Evolutionary conservation across 768 basidiomycete genomes (phyloP).

Genomic region (Trametes cubensis): DNA sequence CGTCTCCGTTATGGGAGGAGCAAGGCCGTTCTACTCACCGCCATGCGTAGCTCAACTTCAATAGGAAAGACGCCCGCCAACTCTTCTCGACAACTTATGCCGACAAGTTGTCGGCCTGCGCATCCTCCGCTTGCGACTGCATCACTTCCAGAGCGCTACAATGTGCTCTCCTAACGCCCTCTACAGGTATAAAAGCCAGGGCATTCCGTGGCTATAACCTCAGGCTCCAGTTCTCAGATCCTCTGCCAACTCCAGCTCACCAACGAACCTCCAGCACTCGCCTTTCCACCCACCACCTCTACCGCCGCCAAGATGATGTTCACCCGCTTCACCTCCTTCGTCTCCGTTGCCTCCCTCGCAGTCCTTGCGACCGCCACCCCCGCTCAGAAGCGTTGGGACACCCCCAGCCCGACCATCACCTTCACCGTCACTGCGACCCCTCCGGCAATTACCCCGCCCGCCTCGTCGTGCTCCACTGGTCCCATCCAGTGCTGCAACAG

Average conservation of each 20-base stretch:
- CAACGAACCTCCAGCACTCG: neutral
- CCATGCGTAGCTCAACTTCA: too few relatives aligned
- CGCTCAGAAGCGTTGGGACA: constrained; percentile 2
- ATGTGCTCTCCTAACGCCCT: neutral
- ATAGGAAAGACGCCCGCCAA: too few relatives aligned
- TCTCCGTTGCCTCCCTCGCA: constrained; percentile 16
- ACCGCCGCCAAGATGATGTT: constrained; percentile 10
- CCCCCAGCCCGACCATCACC: constrained; percentile 2
- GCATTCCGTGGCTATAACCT: neutral
- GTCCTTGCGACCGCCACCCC: constrained; percentile 27
- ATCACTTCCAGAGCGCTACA: neutral
- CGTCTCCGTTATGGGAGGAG: too few relatives aligned
- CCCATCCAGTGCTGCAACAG: constrained; percentile 22
- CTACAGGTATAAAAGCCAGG: constrained; percentile 1
- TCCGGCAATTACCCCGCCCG: constrained; percentile 1
- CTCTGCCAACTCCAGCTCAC: neutral
- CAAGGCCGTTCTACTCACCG: too few relatives aligned
- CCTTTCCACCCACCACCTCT: neutral
- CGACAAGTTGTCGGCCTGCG: too few relatives aligned
- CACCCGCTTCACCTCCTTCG: constrained; percentile 13
- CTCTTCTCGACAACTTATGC: too few relatives aligned
- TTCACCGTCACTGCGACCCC: constrained; percentile 11
- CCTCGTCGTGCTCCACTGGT: constrained; percentile 19
- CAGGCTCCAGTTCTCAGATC: neutral
- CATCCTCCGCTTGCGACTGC: neutral